These are phyloP conservation scores for Saccharomycopsis capsularis DNA, from an alignment of 805 yeast genomes.

Conservation along the genomic window DNA sequence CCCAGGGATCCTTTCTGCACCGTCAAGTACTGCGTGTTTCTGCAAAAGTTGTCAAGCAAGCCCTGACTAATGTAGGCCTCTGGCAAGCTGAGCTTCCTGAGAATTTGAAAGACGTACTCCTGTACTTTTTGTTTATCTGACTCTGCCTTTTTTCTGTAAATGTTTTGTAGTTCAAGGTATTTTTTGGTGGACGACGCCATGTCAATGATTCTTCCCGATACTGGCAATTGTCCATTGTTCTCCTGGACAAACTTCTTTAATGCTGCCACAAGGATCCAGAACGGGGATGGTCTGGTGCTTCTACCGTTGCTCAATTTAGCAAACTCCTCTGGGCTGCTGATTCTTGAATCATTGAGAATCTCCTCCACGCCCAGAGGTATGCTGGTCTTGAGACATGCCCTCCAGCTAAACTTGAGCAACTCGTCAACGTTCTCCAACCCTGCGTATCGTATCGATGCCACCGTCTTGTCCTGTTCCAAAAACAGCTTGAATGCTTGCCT, in stretches of 20 bases:
- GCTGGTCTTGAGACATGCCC: slow-evolving; percentile 33
- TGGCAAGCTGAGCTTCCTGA: slow-evolving; percentile 12
- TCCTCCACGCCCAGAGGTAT: slow-evolving; percentile 27
- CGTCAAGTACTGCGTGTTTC: slow-evolving; percentile 48
- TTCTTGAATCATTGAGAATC: slow-evolving; percentile 26
- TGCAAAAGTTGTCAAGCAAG: slow-evolving; percentile 46
- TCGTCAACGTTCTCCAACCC: slow-evolving; percentile 45
- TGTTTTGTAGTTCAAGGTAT: slow-evolving; percentile 49
- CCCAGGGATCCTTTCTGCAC: slow-evolving; percentile 36
- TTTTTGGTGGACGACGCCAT: slow-evolving; percentile 72
- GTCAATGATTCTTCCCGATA: slow-evolving; percentile 74
- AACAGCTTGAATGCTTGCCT: slow-evolving; percentile 35
- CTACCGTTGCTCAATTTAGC: slow-evolving; percentile 5
- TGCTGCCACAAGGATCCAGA: slow-evolving; percentile 60
- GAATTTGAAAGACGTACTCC: slow-evolving; percentile 28
- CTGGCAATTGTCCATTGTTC: slow-evolving; percentile 44
- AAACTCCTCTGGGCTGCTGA: slow-evolving; percentile 31
- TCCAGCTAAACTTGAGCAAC: slow-evolving; percentile 39
- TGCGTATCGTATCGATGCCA: slow-evolving; percentile 24
- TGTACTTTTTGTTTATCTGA: slow-evolving; percentile 40
- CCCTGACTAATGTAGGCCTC: slow-evolving; percentile 28
- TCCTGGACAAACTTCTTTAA: slow-evolving; percentile 43
- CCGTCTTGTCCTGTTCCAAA: slow-evolving; percentile 23
- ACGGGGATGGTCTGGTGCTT: slow-evolving; percentile 1
- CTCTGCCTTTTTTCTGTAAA: slow-evolving; percentile 52